A percentile compares a stretch with the other conserved stretches of the same genome.
Conservation (phyloP, 23 red algal genomes). For the Gracilaria gracilis region DNA sequence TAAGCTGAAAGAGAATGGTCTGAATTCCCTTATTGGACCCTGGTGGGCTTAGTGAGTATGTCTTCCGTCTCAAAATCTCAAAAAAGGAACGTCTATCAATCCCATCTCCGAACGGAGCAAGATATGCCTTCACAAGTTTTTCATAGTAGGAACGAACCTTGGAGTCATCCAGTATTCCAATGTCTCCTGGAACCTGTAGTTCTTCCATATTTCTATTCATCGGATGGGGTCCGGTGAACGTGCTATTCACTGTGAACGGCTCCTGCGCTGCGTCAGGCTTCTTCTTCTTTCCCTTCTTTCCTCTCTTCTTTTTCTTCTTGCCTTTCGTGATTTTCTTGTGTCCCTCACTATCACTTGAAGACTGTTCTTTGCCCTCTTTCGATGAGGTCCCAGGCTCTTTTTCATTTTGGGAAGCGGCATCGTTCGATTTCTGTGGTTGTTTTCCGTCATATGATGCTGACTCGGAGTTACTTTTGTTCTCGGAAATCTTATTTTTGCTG, state of each 20-base stretch:
- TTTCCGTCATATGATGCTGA: not conserved
- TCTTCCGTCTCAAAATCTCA: conserved; percentile 73
- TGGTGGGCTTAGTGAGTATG: conserved; percentile 80
- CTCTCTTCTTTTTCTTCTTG: conserved; percentile 45
- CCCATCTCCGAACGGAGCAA: conserved; percentile 68
- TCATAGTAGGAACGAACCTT: conserved; percentile 50
- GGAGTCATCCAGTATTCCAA: conserved; percentile 55
- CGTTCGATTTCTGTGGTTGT: too few relatives aligned
- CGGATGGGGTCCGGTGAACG: conserved; percentile 60
- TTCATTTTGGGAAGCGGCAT: not conserved
- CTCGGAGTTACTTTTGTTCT: not conserved
- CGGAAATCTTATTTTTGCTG: not conserved
- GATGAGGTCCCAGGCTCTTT: not conserved
- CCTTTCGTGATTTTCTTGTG: conserved; percentile 37
- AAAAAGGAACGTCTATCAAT: conserved; percentile 75
- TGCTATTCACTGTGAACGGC: conserved; percentile 24
- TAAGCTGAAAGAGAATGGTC: conserved; percentile 83
- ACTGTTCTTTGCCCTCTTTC: not conserved
- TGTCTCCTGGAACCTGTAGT: conserved; percentile 72
- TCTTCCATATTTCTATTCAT: conserved; percentile 77
- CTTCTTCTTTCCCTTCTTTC: conserved; percentile 40
- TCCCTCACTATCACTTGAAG: not conserved
- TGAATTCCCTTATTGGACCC: conserved; percentile 89
- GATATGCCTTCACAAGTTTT: conserved; percentile 77
- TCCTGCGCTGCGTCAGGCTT: not conserved